phyloP scores from a whole-genome alignment of 208 protist genomes.

The Trypanosomatidae sp. region DNA sequence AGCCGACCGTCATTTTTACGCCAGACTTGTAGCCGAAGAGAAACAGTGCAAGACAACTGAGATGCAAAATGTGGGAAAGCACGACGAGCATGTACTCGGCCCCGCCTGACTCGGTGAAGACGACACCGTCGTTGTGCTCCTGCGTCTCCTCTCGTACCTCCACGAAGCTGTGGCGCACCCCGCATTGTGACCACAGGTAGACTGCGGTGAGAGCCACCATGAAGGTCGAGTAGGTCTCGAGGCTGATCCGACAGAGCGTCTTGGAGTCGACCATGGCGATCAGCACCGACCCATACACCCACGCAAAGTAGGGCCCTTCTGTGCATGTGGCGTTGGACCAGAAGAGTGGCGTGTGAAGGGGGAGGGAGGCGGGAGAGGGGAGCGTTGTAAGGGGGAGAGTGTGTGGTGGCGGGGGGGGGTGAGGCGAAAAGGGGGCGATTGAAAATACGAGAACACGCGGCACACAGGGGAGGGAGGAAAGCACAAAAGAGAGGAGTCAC shows the following conservation, averaged over 20 bases:
- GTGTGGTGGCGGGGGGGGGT: not conserved
- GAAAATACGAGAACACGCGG: too few relatives aligned
- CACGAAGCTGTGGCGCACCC: conserved; percentile 14
- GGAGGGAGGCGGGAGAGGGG: not conserved
- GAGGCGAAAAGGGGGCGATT: not conserved
- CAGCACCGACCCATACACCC: not conserved
- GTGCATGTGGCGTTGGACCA: not conserved
- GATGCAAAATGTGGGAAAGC: conserved; percentile 20
- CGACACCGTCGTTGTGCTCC: not conserved
- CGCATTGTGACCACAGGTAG: conserved; percentile 22
- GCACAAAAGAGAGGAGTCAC: not conserved
- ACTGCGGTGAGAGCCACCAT: conserved; percentile 8
- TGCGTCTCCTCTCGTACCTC: conserved; percentile 7
- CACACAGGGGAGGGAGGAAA: not conserved
- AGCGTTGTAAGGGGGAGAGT: not conserved
- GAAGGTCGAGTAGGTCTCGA: conserved; percentile 21
- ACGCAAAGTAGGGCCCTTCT: not conserved
- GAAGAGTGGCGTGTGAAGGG: not conserved
- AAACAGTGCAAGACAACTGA: conserved; percentile 10
- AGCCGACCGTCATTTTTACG: conserved; percentile 26
- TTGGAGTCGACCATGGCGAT: not conserved
- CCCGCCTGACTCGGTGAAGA: conserved; percentile 24
- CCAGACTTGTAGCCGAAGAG: conserved; percentile 7
- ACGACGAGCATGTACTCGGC: conserved; percentile 25
- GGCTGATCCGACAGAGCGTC: conserved; percentile 12